Evolutionary conservation across 2,329 filamentous ascomycete species (phyloP).

Genomic region (Calonectria hongkongensis): DNA sequence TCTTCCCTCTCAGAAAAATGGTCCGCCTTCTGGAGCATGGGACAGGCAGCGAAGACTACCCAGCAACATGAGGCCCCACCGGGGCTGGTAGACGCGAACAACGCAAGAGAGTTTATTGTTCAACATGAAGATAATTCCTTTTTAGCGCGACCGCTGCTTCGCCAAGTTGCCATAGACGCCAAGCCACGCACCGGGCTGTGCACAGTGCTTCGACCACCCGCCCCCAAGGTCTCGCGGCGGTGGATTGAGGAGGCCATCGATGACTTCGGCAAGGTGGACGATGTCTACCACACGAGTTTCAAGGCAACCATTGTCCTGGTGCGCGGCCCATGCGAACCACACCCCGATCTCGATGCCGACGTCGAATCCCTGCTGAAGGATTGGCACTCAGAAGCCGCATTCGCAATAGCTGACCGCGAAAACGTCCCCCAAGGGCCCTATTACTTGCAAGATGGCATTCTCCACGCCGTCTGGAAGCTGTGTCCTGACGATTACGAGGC

Average conservation of each 20-base stretch:
- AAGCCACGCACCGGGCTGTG: background rate
- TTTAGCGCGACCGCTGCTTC: slow-evolving; percentile 2
- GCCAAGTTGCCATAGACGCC: background rate
- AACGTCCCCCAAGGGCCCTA: background rate
- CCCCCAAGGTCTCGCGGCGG: background rate
- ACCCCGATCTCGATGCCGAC: background rate
- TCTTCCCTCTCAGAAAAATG: background rate
- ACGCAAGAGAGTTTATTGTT: background rate
- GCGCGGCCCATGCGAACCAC: background rate
- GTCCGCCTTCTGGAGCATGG: background rate
- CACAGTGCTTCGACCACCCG: background rate
- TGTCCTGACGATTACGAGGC: background rate
- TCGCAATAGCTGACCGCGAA: background rate
- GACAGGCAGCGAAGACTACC: background rate
- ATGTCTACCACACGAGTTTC: background rate
- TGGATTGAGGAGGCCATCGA: background rate
- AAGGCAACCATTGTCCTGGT: background rate
- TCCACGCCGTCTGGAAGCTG: slow-evolving; percentile 11
- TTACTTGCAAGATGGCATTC: background rate
- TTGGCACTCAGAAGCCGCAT: background rate
- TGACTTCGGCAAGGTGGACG: background rate
- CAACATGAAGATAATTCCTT: background rate
- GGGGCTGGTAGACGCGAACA: background rate
- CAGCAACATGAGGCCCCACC: slow-evolving; percentile 5
- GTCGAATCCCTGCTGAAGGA: background rate